Percentiles rank a stretch among this genome's conserved stretches.
These are phyloP conservation scores for Mayamaea pseudoterrestris DNA, from an alignment of 108 stramenopile genomes.

Conservation along the genomic window DNA sequence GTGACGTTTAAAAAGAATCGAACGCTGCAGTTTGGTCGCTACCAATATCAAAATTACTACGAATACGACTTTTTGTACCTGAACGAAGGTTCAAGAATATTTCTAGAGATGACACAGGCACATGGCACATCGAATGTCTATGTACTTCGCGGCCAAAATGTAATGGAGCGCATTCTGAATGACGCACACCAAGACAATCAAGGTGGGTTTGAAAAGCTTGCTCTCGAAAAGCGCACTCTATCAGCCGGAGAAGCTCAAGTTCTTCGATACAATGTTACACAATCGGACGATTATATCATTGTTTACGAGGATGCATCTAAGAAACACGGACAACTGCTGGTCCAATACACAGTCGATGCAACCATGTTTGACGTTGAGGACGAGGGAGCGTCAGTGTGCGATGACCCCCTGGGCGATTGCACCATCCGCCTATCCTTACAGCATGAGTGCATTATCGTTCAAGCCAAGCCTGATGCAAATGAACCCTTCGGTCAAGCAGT, in stretches of 20 bases:
- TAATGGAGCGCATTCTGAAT: not conserved
- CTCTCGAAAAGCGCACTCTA: not conserved
- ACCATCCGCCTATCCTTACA: no score
- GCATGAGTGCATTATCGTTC: no score
- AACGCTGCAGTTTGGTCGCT: no score
- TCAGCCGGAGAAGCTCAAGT: not conserved
- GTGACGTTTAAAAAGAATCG: no score
- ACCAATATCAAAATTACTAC: slow-evolving; percentile 2
- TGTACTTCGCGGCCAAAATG: not conserved
- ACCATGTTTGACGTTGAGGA: no score
- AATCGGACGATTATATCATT: not conserved
- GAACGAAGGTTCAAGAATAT: slow-evolving; percentile 2
- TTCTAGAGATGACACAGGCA: not conserved
- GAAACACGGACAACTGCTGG: not conserved
- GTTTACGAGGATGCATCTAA: not conserved
- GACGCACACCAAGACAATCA: not conserved
- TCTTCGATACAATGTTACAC: not conserved
- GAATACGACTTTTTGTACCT: slow-evolving; percentile 13
- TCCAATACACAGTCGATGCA: no score
- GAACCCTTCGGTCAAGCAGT: no score
- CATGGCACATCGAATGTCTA: slow-evolving; percentile 3
- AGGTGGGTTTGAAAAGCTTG: not conserved
- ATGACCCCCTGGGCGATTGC: no score
- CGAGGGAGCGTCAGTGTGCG: no score
- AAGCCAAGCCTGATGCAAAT: no score